Percentiles rank a stretch among this genome's conserved stretches.
Conservation (phyloP, 139 green algal species). For the Edaphochlamys debaryana region DNA sequence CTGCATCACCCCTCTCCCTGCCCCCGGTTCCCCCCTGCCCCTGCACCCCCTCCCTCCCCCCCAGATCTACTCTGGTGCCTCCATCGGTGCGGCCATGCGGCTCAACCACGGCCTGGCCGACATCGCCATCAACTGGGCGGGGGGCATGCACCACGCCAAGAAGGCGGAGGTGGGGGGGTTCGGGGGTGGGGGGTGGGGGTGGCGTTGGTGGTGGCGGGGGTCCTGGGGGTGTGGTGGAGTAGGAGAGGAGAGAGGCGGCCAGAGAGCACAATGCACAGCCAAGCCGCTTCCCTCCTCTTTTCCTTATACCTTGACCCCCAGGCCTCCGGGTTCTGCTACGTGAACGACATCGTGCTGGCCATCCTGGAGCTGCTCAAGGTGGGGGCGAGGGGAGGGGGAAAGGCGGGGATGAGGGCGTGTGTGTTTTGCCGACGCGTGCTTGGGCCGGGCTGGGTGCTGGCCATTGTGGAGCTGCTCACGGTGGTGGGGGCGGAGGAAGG, state of each 20-base stretch:
- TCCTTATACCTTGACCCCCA: too few species aligned
- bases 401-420: not conserved
- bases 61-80: constrained; percentile 87
- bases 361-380: constrained; percentile 94
- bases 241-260: too few species aligned
- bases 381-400: not conserved
- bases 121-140: constrained; percentile 97
- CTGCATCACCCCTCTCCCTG: too few species aligned
- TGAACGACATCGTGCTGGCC: constrained; percentile 98
- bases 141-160: constrained; percentile 97
- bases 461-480: too few species aligned
- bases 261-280: too few species aligned
- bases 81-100: constrained; percentile 86
- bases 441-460: too few species aligned
- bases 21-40: too few species aligned
- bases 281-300: too few species aligned
- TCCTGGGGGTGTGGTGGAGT: not conserved
- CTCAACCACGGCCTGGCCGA: constrained; percentile 92
- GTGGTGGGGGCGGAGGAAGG: not conserved
- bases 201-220: not conserved
- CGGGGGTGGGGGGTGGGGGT: not conserved
- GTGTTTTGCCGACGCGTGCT: too few species aligned
- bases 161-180: constrained; percentile 70
- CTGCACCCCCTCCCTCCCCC: too few species aligned
- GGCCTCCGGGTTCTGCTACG: constrained; percentile 93